A percentile compares a stretch with the other conserved stretches of the same genome.
Evolutionary conservation across 345 rosid genomes (phyloP).

Genomic region (Populus nigra): DNA sequence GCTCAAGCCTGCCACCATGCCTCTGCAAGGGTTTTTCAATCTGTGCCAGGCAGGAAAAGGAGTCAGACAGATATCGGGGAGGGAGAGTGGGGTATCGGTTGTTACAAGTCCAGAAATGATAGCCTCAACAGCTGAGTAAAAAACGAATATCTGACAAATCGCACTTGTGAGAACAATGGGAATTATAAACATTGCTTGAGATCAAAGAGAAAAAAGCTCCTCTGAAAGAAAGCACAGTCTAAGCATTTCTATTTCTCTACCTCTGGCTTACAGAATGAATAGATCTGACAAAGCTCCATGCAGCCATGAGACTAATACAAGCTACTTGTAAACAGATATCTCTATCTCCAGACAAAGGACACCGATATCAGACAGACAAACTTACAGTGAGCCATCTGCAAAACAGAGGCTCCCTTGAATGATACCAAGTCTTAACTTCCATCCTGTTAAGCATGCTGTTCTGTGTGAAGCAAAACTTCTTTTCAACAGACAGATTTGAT

Average conservation of each 20-base stretch:
- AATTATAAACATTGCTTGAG: not conserved
- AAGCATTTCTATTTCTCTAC: not conserved
- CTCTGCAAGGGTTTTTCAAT: constrained; percentile 87
- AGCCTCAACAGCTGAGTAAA: not conserved
- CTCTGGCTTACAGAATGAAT: not conserved
- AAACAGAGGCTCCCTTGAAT: not conserved
- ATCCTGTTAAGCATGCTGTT: not conserved
- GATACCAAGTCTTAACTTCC: not conserved
- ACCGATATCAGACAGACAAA: not conserved
- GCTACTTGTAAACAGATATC: not conserved
- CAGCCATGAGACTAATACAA: not conserved
- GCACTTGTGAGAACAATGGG: not conserved
- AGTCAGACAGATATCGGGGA: not conserved
- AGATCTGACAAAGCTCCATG: not conserved
- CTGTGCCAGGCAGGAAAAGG: constrained; percentile 40
- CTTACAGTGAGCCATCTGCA: not conserved
- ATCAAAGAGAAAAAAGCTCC: not conserved
- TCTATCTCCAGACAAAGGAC: not conserved
- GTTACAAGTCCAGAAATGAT: not conserved
- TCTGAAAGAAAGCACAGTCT: not conserved
- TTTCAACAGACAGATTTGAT: not conserved
- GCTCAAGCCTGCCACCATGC: constrained; percentile 97
- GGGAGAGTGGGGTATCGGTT: not conserved
- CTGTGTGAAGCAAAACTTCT: not conserved
- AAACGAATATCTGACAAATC: not conserved